Conservation (phyloP, 2,329 filamentous ascomycete genomes). For the Exophiala dermatitidis region DNA sequence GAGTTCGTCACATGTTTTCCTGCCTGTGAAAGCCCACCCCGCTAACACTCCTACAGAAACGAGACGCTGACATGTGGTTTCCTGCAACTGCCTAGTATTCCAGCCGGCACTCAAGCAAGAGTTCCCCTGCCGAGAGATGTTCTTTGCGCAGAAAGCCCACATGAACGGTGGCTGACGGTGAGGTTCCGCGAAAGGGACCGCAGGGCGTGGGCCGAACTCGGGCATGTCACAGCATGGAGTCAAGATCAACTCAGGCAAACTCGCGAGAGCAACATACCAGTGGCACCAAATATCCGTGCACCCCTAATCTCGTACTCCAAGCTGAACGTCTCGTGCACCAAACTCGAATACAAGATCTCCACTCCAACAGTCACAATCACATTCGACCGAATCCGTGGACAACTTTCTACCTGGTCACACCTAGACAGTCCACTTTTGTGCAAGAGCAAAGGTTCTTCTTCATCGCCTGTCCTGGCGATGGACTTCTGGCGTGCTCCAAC, state of each 20-base stretch:
- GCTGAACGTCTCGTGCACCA: slow-evolving; percentile 36
- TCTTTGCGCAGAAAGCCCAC: not conserved
- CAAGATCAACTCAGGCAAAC: slow-evolving; percentile 9
- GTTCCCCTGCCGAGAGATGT: slow-evolving; percentile 16
- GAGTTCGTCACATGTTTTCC: slow-evolving; percentile 32
- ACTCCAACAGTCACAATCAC: slow-evolving; percentile 4
- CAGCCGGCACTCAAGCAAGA: slow-evolving; percentile 29
- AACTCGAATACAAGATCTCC: slow-evolving; percentile 6
- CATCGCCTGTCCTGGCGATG: slow-evolving; percentile 8
- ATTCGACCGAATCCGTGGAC: slow-evolving; percentile 12
- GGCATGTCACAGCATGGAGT: slow-evolving; percentile 20
- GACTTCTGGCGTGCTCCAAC: slow-evolving; percentile 33
- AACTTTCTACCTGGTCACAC: slow-evolving; percentile 8
- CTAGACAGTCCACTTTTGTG: slow-evolving; percentile 4
- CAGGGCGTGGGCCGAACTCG: slow-evolving; percentile 19
- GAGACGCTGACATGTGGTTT: slow-evolving; percentile 4
- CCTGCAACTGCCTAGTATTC: slow-evolving; percentile 4
- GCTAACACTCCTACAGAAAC: not conserved
- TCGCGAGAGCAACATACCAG: not conserved
- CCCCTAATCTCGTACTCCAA: slow-evolving; percentile 27
- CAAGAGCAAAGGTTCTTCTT: not conserved
- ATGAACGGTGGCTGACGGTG: slow-evolving; percentile 19
- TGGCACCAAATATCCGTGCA: not conserved
- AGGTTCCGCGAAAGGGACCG: slow-evolving; percentile 12
- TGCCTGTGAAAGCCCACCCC: not conserved